phyloP scores from a whole-genome alignment of 495 filamentous ascomycete species.

The Talaromyces trachyspermus region DNA sequence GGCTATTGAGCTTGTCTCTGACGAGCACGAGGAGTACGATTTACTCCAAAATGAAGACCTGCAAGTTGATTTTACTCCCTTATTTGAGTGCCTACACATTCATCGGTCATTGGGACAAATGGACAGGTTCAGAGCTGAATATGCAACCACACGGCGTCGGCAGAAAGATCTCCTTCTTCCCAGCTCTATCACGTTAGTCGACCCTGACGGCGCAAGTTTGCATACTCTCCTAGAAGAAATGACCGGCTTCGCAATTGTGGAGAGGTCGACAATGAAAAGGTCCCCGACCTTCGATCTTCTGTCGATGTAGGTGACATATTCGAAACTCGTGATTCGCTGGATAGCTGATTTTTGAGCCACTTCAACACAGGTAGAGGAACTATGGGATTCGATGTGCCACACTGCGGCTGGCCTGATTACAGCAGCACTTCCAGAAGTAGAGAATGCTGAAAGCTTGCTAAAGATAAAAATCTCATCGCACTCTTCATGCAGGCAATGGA shows the following conservation, averaged over 20 bases:
- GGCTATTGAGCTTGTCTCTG: slow-evolving; percentile 87
- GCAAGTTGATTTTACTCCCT: slow-evolving; percentile 86
- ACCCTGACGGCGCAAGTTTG: slow-evolving; percentile 68
- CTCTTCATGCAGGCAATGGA: slow-evolving; percentile 98
- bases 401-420: slow-evolving; percentile 72
- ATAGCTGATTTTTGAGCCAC: neutral
- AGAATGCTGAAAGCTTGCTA: slow-evolving; percentile 74
- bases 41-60: slow-evolving; percentile 89
- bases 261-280: slow-evolving; percentile 88
- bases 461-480: slow-evolving; percentile 90
- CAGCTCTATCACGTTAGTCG: slow-evolving; percentile 57
- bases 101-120: slow-evolving; percentile 90
- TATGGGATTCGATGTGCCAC: slow-evolving; percentile 98
- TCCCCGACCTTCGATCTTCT: slow-evolving; percentile 69
- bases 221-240: slow-evolving; percentile 87
- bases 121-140: slow-evolving; percentile 83
- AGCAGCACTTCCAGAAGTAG: slow-evolving; percentile 65
- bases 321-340: neutral
- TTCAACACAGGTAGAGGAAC: slow-evolving; percentile 67
- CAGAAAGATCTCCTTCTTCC: slow-evolving; percentile 90
- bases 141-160: slow-evolving; percentile 77
- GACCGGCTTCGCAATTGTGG: slow-evolving; percentile 93
- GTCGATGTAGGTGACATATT: slow-evolving; percentile 57
- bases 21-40: slow-evolving; percentile 93
- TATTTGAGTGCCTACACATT: slow-evolving; percentile 95